Evolutionary conservation across 225 moss, liverwort and hornwort genomes (phyloP), one percentile per base, ranked within the genome.

Genomic region (Climacium dendroides): DNA sequence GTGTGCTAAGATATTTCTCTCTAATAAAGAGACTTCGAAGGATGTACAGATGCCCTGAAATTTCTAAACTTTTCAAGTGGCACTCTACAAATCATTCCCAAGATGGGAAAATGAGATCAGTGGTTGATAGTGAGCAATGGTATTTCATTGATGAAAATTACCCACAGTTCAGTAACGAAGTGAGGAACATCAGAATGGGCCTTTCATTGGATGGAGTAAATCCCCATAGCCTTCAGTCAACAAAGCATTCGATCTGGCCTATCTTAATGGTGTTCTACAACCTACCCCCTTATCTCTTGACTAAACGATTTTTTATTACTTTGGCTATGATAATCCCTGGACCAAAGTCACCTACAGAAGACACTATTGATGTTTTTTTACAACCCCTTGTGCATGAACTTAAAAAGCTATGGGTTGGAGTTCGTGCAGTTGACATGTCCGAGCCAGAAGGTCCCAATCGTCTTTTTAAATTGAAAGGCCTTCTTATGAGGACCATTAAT

Each of bases 91-190:
- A 64, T 34, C 34, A 64, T 18, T 64, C n/a, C 0, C 17, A 9
- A 34, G 64, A 34, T 1, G 17, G 17, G 2, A 64, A 34, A 18
- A 64, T 64, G 64, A 64, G 64, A 34, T 64, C 34, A 0, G 18
- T 18, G 2, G 17, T 64, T 18, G 17, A 64, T 1, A 64, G 9
- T 17, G 17, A 34, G 0, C 18, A 69, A 1, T 39, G 69, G 69
- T 24, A 4, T 4, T 24, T 39, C 12, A 24, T 69, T 24, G 39
- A 39, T 24, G 0, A 24, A 1, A 39, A 13, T 7, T 69, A 37
- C 1, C 24, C 4, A 2, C 4, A 23, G 4, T 69, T 69, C 5
- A 13, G 26, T 0, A 69, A 13, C 0, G 69, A 39, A 0, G 39
- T 4, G 0, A 23, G 7, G 24, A 69, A 39, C 24, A 39, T 69